Percentiles rank a stretch among this genome's conserved stretches.
These are phyloP conservation scores for Nematocida homosporus DNA, from an alignment of 371 early-diverging fungal species.

Conservation along the genomic window DNA sequence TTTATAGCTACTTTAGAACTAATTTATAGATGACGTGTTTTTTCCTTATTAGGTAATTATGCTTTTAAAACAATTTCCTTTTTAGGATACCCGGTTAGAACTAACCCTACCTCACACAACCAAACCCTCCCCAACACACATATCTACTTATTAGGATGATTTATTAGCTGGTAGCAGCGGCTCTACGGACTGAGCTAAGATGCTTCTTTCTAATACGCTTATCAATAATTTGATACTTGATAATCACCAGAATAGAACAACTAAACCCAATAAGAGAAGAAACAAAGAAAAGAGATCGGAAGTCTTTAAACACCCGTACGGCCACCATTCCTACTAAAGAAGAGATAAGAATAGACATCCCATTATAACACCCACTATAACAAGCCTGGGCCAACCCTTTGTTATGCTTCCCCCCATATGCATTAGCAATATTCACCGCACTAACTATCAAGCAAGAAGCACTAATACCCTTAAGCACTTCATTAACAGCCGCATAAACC, in stretches of 20 bases:
- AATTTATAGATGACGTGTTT: too few species aligned
- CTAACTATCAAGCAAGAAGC: conserved; percentile 46
- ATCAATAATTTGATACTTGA: conserved; percentile 46
- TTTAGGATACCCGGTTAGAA: too few species aligned
- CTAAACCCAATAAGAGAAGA: conserved; percentile 40
- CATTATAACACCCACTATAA: conserved; percentile 51
- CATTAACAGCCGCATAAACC: conserved; percentile 10
- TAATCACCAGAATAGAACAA: conserved; percentile 25
- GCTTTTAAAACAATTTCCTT: too few species aligned
- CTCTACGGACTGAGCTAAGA: background rate
- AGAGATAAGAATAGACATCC: conserved; percentile 40
- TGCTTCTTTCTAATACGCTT: background rate
- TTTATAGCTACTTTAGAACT: too few species aligned
- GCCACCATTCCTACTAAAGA: conserved; percentile 35
- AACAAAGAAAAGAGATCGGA: conserved; percentile 42
- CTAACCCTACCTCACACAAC: background rate
- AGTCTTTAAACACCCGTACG: conserved; percentile 19
- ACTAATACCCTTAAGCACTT: conserved; percentile 52
- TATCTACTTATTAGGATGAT: background rate
- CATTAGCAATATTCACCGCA: conserved; percentile 49
- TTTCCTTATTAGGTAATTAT: too few species aligned
- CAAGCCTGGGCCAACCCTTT: conserved; percentile 50
- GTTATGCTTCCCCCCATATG: conserved; percentile 16
- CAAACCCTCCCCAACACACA: background rate
- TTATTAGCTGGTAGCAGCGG: background rate